These are phyloP conservation scores for Rubia tinctorum DNA, from an alignment of 305 asterid species.

Conservation along the genomic window DNA sequence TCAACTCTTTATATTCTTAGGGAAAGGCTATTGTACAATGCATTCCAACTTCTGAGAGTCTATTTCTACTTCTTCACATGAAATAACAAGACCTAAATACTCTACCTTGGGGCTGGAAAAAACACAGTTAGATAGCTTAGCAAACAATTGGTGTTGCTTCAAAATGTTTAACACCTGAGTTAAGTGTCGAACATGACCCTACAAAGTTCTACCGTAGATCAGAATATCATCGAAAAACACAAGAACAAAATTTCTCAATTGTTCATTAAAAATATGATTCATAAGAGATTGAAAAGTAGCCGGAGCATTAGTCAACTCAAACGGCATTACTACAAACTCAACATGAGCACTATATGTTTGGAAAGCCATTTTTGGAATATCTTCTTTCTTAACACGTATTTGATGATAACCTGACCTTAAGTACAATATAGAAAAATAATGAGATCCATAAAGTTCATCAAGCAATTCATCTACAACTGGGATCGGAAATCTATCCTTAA, in stretches of 20 bases:
- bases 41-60: background rate
- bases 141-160: background rate
- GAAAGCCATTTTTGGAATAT: background rate
- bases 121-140: background rate
- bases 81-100: background rate
- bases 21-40: background rate
- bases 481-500: background rate
- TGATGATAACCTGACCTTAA: background rate
- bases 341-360: background rate
- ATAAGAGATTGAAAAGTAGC: background rate
- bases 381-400: background rate
- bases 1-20: background rate
- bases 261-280: background rate
- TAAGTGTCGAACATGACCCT: background rate
- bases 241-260: background rate
- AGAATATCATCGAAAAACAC: background rate
- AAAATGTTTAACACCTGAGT: accelerated
- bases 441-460: background rate
- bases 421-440: background rate
- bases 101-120: background rate
- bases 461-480: background rate
- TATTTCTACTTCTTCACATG: background rate
- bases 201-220: background rate
- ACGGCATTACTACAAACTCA: background rate
- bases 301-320: background rate